A percentile compares a stretch with the other conserved stretches of the same genome.
These are phyloP conservation scores for Aeschynomene evenia DNA, from an alignment of 306 rosid species.

Conservation along the genomic window DNA sequence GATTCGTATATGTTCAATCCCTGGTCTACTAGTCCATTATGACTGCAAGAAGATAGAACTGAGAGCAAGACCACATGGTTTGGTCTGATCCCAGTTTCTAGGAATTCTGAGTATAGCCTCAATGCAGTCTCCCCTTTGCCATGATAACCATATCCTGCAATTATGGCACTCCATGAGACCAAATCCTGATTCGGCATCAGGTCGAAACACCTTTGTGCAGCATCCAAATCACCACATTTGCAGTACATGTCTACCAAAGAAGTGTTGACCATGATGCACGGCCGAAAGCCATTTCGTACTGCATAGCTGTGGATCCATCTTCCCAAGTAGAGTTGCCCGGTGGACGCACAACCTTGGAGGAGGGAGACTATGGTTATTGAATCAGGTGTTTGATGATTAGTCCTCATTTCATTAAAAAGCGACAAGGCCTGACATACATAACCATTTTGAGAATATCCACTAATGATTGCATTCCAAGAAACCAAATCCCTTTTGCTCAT, in stretches of 20 bases:
- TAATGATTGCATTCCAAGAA: constrained; percentile 74
- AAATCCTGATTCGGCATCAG: constrained; percentile 53
- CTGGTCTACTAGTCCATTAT: constrained; percentile 60
- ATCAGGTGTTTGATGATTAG: constrained; percentile 55
- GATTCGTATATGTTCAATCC: constrained; percentile 66
- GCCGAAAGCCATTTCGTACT: constrained; percentile 49
- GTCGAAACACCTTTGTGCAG: constrained; percentile 62
- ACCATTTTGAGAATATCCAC: constrained; percentile 72
- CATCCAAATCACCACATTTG: constrained; percentile 66
- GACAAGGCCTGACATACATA: constrained; percentile 44
- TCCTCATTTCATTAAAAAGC: constrained; percentile 61
- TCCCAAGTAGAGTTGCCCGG: constrained; percentile 64
- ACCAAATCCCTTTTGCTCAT: constrained; percentile 64
- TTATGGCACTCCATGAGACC: constrained; percentile 77
- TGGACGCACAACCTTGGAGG: constrained; percentile 75
- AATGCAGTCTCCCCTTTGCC: constrained; percentile 67
- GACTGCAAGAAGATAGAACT: constrained; percentile 75
- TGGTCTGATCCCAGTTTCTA: constrained; percentile 52
- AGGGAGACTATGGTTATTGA: constrained; percentile 69
- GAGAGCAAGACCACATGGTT: constrained; percentile 72
- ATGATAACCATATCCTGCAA: constrained; percentile 69
- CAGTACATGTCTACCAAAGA: constrained; percentile 82
- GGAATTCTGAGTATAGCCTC: constrained; percentile 53
- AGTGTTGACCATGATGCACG: constrained; percentile 66
- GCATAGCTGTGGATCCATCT: constrained; percentile 61